Conservation (phyloP, 2,329 filamentous ascomycete genomes). For the Aquanectria penicillioides region DNA sequence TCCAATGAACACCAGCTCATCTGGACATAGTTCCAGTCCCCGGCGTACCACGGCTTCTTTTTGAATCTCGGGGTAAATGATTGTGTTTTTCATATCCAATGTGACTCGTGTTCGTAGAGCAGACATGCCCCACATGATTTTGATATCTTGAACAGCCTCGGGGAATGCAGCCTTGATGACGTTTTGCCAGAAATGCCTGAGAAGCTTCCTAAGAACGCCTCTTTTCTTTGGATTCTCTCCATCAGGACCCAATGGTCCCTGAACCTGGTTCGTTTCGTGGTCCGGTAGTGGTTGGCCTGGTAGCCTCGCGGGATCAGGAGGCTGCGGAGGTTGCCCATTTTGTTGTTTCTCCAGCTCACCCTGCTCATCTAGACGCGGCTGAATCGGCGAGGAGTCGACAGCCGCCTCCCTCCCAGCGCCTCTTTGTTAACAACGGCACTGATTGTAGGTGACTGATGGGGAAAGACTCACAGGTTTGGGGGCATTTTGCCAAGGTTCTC, state of each 20-base stretch:
- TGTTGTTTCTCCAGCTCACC: background rate
- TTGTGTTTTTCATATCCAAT: slow-evolving; percentile 14
- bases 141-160: slow-evolving; percentile 21
- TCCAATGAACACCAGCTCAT: slow-evolving; percentile 8
- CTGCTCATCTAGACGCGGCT: background rate
- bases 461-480: background rate
- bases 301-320: background rate
- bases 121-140: slow-evolving; percentile 20
- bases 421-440: background rate
- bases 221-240: background rate
- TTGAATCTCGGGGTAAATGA: slow-evolving; percentile 14
- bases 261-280: background rate
- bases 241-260: background rate
- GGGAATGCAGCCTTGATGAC: slow-evolving; percentile 22
- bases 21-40: slow-evolving; percentile 7
- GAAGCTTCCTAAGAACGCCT: slow-evolving; percentile 1
- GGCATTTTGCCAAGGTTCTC: background rate
- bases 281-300: background rate
- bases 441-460: background rate
- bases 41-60: slow-evolving; percentile 8
- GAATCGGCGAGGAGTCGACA: too few relatives aligned
- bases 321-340: background rate
- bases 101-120: slow-evolving; percentile 12
- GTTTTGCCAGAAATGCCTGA: slow-evolving; percentile 14
- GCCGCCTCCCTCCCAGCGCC: background rate